Base-by-base conservation (phyloP, 1,139 yeast species). In the Protomyces gravidus region DNA sequence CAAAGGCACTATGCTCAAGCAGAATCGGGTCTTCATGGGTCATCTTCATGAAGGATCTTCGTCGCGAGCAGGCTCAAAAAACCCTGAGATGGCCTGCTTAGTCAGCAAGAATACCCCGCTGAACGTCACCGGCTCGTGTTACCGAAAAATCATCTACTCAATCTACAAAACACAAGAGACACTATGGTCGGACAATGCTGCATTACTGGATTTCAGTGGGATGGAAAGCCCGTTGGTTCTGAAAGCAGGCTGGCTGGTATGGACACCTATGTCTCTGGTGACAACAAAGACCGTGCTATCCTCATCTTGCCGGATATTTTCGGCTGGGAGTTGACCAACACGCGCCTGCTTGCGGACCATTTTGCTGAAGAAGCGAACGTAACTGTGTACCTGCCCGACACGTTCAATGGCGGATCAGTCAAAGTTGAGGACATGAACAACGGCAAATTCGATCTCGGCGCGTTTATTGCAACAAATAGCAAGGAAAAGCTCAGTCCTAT, bases 261-360 rank as follows among this genome's bases (percentile, higher is more conserved):
- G 45, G 27, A 49, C 45, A 21, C 45, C 11, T 49, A 49, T 23
- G 53, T 49, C 45, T 13, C 53, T 1, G 53, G 45, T 5, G n/a
- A 28, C 45, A 26, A 32, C 15, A 21, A n/a, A 13, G 28, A 30
- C n/a, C 53, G 53, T 13, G 45, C 53, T n/a, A 49, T 49, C 30
- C 30, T 49, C 42, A 49, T 49, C n/a, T 21, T 19, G 13, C 42
- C 25, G 11, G 53, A 49, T 21, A 26, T 49, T 13, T 49, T 49
- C 33, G 53, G 53, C 11, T 49, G 53, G 53, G n/a, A 28, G 25
- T 23, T 49, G 25, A n/a, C 45, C n/a, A 49, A 49, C 19, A n/a
- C 45, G 7, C 45, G 53, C 15, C 6, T 49, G 23, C 42, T 49
- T 6, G 53, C 53, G n/a, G 53, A 49, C 27, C 28, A 32, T 11